A percentile compares a stretch with the other conserved stretches of the same genome.
phyloP scores from a whole-genome alignment of 768 basidiomycete genomes.

The Trametopsis cervina region DNA sequence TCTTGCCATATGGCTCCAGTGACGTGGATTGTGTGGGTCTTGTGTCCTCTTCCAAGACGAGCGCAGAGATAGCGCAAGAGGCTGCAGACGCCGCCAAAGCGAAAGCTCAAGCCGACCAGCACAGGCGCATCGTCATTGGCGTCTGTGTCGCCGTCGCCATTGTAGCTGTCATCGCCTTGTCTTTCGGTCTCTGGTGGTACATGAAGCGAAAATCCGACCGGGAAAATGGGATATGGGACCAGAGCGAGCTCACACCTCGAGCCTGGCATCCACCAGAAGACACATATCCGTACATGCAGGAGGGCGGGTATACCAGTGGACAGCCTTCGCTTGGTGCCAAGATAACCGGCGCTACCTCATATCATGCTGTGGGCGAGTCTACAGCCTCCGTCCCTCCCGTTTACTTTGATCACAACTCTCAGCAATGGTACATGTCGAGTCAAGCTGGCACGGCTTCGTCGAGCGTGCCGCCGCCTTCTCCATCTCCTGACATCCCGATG shows the following conservation, averaged over 20 bases:
- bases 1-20: constrained; percentile 22
- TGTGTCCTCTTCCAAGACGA: constrained; percentile 23
- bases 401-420: constrained; percentile 14
- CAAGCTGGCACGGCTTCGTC: too few species aligned
- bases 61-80: constrained; percentile 14
- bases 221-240: constrained; percentile 7
- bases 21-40: constrained; percentile 28
- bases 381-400: constrained; percentile 12
- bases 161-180: constrained; percentile 21
- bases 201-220: constrained; percentile 5
- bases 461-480: neutral
- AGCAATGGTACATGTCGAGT: neutral
- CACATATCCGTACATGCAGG: neutral
- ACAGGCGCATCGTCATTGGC: constrained; percentile 23
- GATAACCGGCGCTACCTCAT: neutral
- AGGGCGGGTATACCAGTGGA: neutral
- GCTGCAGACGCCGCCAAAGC: constrained; percentile 15
- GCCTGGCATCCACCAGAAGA: constrained; percentile 4
- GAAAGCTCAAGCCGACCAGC: constrained; percentile 13
- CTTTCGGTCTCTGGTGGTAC: constrained; percentile 19
- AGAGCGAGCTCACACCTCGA: constrained; percentile 10
- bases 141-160: constrained; percentile 26
- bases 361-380: constrained; percentile 4
- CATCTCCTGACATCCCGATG: neutral
- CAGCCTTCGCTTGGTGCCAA: constrained; percentile 1